Percentiles rank a stretch among this genome's conserved stretches.
Evolutionary conservation across 192 early-diverging fungal species (phyloP).

Genomic region (Dissophora globulifera): DNA sequence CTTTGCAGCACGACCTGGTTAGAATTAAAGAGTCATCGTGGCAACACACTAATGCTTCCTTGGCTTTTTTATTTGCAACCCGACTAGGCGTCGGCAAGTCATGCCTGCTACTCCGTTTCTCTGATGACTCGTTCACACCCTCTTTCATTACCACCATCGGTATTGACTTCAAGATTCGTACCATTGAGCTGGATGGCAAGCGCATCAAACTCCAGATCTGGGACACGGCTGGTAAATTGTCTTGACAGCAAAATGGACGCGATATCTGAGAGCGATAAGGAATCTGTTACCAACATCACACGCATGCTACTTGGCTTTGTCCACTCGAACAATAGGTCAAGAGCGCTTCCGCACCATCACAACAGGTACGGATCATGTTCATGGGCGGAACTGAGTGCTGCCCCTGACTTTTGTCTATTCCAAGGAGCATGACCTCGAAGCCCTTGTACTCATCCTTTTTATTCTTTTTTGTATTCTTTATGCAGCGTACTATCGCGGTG

Average conservation of each 20-base stretch:
- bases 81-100: constrained; percentile 92
- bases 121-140: constrained; percentile 99
- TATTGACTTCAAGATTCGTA: constrained; percentile 99
- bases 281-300: too few relatives aligned
- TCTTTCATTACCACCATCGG: constrained; percentile 99
- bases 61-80: neutral
- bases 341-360: constrained; percentile 99
- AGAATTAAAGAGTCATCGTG: too few relatives aligned
- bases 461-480: neutral
- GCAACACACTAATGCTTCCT: neutral
- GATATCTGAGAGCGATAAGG: too few relatives aligned
- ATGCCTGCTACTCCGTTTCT: constrained; percentile 96
- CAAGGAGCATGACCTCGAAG: too few relatives aligned
- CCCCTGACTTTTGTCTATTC: too few relatives aligned
- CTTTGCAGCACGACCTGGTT: too few relatives aligned
- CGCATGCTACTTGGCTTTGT: neutral
- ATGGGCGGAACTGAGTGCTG: too few relatives aligned
- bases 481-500: constrained; percentile 98
- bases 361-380: constrained; percentile 69
- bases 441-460: too few relatives aligned
- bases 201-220: constrained; percentile 99
- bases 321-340: constrained; percentile 65
- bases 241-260: neutral
- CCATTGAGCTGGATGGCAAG: constrained; percentile 98
- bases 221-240: constrained; percentile 87